A percentile compares a stretch with the other conserved stretches of the same genome.
Evolutionary conservation across 2,329 filamentous ascomycete species (phyloP).

Genomic region (Ophiocordyceps camponoti-saundersi): DNA sequence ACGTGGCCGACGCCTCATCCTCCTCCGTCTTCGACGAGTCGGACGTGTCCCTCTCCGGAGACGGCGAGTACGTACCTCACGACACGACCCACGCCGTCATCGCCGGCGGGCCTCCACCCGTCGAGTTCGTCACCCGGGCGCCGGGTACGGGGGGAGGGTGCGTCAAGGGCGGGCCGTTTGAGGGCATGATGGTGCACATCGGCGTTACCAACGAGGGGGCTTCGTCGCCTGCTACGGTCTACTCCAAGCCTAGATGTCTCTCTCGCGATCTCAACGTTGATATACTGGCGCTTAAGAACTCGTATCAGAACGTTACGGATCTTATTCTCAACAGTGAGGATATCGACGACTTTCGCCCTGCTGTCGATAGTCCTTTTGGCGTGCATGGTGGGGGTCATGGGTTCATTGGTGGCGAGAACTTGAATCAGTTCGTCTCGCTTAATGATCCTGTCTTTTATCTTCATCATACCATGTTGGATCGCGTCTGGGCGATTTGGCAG

Average conservation of each 20-base stretch:
- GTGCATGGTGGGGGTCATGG: constrained; percentile 18
- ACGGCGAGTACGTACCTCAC: constrained; percentile 20
- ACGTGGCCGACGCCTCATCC: constrained; percentile 22
- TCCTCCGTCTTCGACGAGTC: constrained; percentile 36
- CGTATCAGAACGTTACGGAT: neutral
- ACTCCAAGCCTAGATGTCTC: constrained; percentile 18
- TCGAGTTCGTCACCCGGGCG: constrained; percentile 6
- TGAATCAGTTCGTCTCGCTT: constrained; percentile 6
- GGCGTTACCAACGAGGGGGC: constrained; percentile 4
- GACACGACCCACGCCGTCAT: constrained; percentile 6
- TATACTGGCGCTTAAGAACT: neutral
- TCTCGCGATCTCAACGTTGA: constrained; percentile 5
- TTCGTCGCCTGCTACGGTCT: neutral
- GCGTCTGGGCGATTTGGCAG: constrained; percentile 11
- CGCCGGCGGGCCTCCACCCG: constrained; percentile 23
- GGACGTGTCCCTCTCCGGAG: constrained; percentile 25
- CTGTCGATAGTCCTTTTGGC: neutral
- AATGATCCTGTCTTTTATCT: constrained; percentile 12
- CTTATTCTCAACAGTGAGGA: neutral
- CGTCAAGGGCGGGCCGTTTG: constrained; percentile 26
- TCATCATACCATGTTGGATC: constrained; percentile 12
- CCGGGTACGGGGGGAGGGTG: constrained; percentile 33
- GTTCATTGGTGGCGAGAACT: constrained; percentile 3
- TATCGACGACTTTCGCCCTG: neutral
- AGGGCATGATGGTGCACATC: constrained; percentile 17